These are phyloP conservation scores for Debaryomyces robertsiae DNA, from an alignment of 1,139 yeast genomes.

Conservation along the genomic window DNA sequence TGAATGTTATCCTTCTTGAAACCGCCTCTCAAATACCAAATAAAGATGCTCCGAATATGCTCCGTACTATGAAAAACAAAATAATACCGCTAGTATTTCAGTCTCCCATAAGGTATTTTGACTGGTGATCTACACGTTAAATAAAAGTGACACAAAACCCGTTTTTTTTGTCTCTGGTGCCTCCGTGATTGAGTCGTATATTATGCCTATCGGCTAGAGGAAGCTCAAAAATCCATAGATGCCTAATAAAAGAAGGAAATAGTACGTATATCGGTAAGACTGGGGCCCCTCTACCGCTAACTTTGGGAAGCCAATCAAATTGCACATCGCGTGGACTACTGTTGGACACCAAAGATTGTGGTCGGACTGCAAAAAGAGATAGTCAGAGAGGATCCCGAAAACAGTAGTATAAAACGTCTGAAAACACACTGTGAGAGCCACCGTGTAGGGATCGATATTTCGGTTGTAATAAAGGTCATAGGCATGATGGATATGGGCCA, in stretches of 20 bases:
- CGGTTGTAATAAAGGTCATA: constrained; percentile 46
- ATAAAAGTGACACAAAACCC: constrained; percentile 11
- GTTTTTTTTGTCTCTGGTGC: not conserved
- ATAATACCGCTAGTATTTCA: not conserved
- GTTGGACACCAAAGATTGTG: constrained; percentile 66
- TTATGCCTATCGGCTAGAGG: constrained; percentile 2
- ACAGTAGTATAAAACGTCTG: constrained; percentile 75
- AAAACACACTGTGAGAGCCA: constrained; percentile 46
- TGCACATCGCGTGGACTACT: constrained; percentile 72
- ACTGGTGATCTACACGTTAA: constrained; percentile 9
- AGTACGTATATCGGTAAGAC: constrained; percentile 34
- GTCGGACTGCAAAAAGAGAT: constrained; percentile 49
- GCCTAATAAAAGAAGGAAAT: constrained; percentile 48
- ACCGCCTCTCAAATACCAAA: not conserved
- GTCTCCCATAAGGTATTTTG: not conserved
- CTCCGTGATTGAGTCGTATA: too few relatives aligned
- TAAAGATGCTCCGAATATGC: not conserved
- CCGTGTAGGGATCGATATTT: constrained; percentile 29
- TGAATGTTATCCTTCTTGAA: not conserved
- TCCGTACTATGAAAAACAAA: not conserved
- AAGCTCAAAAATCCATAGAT: constrained; percentile 31
- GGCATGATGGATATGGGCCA: constrained; percentile 93
- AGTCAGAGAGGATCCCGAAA: constrained; percentile 78
- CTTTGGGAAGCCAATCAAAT: constrained; percentile 75
- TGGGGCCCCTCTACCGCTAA: constrained; percentile 25